Evolutionary conservation across 2,329 filamentous ascomycete species (phyloP).

Genomic region (Hypomyces rosellus): DNA sequence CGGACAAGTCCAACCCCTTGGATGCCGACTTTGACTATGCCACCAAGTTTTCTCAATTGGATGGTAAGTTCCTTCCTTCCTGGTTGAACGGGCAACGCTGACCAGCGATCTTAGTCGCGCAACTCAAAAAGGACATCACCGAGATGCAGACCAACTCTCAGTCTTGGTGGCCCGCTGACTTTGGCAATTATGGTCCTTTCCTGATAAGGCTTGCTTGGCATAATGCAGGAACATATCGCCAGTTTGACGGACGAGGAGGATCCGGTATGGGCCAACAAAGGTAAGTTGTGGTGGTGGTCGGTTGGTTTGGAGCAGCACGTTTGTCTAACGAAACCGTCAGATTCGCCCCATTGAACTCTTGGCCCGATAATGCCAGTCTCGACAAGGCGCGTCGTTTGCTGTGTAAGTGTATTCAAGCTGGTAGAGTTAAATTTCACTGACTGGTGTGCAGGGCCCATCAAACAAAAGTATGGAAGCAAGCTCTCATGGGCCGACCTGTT

Average conservation of each 20-base stretch:
- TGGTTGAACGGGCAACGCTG: background rate
- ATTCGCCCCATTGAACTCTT: conserved; percentile 71
- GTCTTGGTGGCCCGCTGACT: conserved; percentile 76
- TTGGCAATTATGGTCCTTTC: conserved; percentile 71
- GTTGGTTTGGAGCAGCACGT: conserved; percentile 54
- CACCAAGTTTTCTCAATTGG: conserved; percentile 60
- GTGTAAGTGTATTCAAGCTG: conserved; percentile 33
- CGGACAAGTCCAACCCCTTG: conserved; percentile 54
- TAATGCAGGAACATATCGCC: conserved; percentile 70
- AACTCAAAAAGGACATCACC: conserved; percentile 64
- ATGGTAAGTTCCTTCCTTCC: conserved; percentile 48
- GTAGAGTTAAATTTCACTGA: background rate
- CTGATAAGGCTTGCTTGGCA: conserved; percentile 79
- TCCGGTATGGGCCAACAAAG: conserved; percentile 44
- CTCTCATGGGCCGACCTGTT: conserved; percentile 73
- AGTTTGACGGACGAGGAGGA: conserved; percentile 66
- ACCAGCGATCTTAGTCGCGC: conserved; percentile 28
- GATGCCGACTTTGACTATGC: conserved; percentile 63
- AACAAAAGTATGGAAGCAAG: conserved; percentile 76
- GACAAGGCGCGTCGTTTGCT: conserved; percentile 74
- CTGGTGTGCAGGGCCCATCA: conserved; percentile 50
- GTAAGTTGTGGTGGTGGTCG: background rate
- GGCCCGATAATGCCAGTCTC: conserved; percentile 70
- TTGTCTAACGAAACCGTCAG: conserved; percentile 21
- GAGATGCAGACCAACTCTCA: conserved; percentile 69